These are phyloP conservation scores for Bruguiera sexangula DNA, from an alignment of 345 rosid species.

Conservation along the genomic window DNA sequence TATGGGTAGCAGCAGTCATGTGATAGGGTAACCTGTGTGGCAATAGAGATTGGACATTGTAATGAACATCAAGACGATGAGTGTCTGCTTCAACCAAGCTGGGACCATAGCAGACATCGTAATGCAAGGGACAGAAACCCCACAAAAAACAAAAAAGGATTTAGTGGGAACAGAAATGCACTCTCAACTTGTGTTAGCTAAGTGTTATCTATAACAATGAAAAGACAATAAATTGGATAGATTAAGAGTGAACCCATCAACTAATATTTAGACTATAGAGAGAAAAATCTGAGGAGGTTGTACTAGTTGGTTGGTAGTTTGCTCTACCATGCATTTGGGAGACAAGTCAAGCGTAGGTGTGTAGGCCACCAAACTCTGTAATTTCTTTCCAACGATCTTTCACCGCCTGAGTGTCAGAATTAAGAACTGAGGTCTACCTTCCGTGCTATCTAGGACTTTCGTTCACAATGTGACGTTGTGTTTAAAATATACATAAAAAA, in stretches of 20 bases:
- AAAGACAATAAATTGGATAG: not conserved
- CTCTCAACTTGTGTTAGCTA: not conserved
- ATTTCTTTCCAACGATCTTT: conserved; percentile 23
- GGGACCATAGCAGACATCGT: not conserved
- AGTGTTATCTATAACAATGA: not conserved
- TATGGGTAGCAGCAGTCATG: not conserved
- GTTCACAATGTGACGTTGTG: too few relatives aligned
- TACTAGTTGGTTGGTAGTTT: conserved; percentile 7
- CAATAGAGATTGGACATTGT: conserved; percentile 7
- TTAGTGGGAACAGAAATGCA: not conserved
- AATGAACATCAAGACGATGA: conserved; percentile 7
- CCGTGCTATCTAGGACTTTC: conserved; percentile 50
- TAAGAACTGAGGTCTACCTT: conserved; percentile 63
- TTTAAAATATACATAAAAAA: too few relatives aligned
- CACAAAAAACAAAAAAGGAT: not conserved
- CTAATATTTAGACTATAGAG: too few relatives aligned
- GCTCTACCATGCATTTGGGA: not conserved
- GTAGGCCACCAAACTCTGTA: not conserved
- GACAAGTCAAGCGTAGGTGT: not conserved
- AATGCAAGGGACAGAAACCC: too few relatives aligned
- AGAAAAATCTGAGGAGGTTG: not conserved
- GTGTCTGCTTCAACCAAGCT: not conserved
- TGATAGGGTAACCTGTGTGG: conserved; percentile 16
- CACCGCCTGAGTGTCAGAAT: conserved; percentile 57
- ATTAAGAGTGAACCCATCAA: not conserved